Base-by-base conservation (phyloP, 495 filamentous ascomycete genomes). In the Tetracladium marchalianum region DNA sequence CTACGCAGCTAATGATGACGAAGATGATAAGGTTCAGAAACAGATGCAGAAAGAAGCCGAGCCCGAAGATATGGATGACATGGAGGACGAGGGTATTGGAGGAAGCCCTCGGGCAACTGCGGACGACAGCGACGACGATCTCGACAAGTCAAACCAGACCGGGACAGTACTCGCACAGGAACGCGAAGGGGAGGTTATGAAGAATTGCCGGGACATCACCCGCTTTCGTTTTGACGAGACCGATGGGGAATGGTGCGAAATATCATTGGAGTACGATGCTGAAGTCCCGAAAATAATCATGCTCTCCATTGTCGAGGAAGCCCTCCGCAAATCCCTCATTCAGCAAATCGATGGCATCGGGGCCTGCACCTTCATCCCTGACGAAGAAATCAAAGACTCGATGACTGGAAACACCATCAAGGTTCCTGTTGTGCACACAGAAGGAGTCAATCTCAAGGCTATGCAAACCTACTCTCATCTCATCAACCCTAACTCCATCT, bases 1-100 rank as follows among this genome's bases (percentile, higher is more conserved):
- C 11, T 98, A 97, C 59, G 93, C 85, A 33, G 88, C 76, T 6
- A 88, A 88, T 27, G 90, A 97, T 56, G 90, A 94, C 27, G 93
- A 86, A 5, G 92, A 98, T 60, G 79, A 89, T 52, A 78, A 65
- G 15, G 81, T 90, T 52, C 82, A 71, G 65, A 68, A 59, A 44
- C 63, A 70, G 44, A 65, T 76, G 41, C 68, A 70, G 44, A 70
- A 71, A 34, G 73, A 77, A 39, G 74, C 68, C 2, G 73, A 72
- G 10, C 64, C 63, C 15, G 72, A 70, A 18, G 68, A 73, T 34
- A 36, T 44, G 5, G 57, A 60, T 47, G 62, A 67, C 11, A 75
- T 74, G 36, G 68, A 70, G 19, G 77, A 81, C 53, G 77, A 81
- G 57, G 78, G 69, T 4, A 66, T 78, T 43, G 70, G 68, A 35